Evolutionary conservation across 2,329 filamentous ascomycete genomes (phyloP), one percentile per base, ranked within the genome.

Genomic region (Sarocladiaceae sp.): DNA sequence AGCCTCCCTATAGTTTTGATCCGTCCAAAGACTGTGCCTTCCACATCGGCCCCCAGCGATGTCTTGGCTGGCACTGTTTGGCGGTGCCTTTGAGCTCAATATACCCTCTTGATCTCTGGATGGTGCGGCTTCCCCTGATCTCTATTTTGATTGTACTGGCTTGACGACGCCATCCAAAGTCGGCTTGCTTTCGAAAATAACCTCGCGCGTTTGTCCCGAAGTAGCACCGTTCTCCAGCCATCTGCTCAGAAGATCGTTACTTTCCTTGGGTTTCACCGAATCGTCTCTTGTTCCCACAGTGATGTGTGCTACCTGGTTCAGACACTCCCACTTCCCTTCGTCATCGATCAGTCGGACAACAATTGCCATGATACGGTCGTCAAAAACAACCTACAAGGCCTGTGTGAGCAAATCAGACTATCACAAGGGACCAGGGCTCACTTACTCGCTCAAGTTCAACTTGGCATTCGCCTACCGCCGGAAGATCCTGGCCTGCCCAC

Each of bases 261-360:
- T 96, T 74, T 99, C 93, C 69, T 88, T 92, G 0, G 94, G 93
- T 73, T 97, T 97, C 62, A 97, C 82, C 7, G 76, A 68, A 44
- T 76, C 69, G 58, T 84, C 80, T 10, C 84, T 82, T 1, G 94
- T 99, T 18, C 94, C 94, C 7, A 97, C 77, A 0, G 94, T 99
- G 54, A 99, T 82, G 66, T 99, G 94, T 11, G 92, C 84, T 28
- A 95, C 77, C 13, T 77, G 70, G 64, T 99, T 99, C 39, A 82
- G 79, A 55, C 86, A 93, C 52, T 83, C 75, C 83, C 85, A 89
- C 44, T 72, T 71, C 39, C 65, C 70, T 55, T 68, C 71, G 13
- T 79, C 70, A 53, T 83, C 81, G 5, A 81, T 71, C 2, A 96
- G 74, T 10, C 92, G 82, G 15, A 90, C 90, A 3, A 96, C 88